A percentile compares a stretch with the other conserved stretches of the same genome.
These are phyloP conservation scores for Xylaria bambusicola DNA, from an alignment of 495 filamentous ascomycete species.

Conservation along the genomic window DNA sequence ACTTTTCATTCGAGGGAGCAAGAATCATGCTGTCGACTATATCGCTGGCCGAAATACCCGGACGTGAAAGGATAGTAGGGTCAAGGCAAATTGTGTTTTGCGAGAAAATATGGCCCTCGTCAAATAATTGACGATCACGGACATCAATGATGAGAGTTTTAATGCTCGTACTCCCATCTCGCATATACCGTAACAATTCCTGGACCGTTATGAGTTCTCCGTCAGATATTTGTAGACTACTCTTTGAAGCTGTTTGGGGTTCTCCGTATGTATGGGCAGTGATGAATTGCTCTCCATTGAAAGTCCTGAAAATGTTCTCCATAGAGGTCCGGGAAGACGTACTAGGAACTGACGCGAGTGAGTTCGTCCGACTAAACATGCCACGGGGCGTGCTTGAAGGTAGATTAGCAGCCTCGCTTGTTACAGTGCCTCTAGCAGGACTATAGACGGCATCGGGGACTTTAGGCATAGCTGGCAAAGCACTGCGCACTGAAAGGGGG, in stretches of 20 bases:
- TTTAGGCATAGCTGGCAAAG: conserved; percentile 62
- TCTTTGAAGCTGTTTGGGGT: conserved; percentile 22
- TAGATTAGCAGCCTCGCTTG: conserved; percentile 52
- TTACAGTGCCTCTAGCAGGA: conserved; percentile 62
- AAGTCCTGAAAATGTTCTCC: conserved; percentile 21
- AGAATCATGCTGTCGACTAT: conserved; percentile 80
- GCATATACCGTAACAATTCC: conserved; percentile 65
- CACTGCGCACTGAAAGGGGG: conserved; percentile 57
- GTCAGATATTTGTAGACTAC: conserved; percentile 46
- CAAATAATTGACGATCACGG: conserved; percentile 76
- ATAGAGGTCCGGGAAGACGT: conserved; percentile 25
- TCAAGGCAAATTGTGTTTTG: conserved; percentile 86
- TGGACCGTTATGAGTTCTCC: conserved; percentile 65
- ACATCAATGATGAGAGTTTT: conserved; percentile 84
- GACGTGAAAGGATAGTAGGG: conserved; percentile 68
- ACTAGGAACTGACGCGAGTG: conserved; percentile 39
- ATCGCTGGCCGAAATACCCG: conserved; percentile 82
- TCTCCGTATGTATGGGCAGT: conserved; percentile 33
- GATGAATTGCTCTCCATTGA: conserved; percentile 32
- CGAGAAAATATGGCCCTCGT: conserved; percentile 82
- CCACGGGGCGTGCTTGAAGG: conserved; percentile 50
- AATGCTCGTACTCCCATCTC: conserved; percentile 56
- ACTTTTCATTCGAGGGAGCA: conserved; percentile 71
- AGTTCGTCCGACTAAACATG: conserved; percentile 51
- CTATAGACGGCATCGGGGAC: conserved; percentile 85